Base-by-base conservation (phyloP, 805 yeast genomes). In the Lipomyces chichibuensis region DNA sequence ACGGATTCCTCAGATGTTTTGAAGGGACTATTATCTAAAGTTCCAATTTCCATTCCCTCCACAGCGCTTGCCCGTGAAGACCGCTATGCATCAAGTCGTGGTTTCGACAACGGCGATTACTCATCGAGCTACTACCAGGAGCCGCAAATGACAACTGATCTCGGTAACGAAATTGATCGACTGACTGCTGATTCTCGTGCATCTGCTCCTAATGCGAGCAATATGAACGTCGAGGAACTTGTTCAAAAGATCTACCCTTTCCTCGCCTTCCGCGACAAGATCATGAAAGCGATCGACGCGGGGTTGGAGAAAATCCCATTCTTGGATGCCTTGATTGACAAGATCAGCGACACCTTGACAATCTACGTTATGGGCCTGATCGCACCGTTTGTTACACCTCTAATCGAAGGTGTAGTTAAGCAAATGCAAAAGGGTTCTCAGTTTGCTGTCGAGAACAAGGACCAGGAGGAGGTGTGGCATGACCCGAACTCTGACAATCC, bases 381-480 rank as follows among this genome's bases (percentile, higher is more conserved):
- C 25, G 68, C 71, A 46, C 74, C 74, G 17, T 65, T 72, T 23
- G 60, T 72, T 32, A 63, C 60, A 65, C 74, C 74, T n/a, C 32
- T 72, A 32, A 59, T 72, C 33, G 62, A 71, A 25, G 61, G 59
- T 5, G 64, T 71, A 14, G 65, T 67, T 46, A 69, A 57, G 52
- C 64, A 59, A 52, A 32, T 71, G 32, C 65, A 62, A 46, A 54
- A 69, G 6, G 73, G 74, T 17, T 62, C 74, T 17, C 57, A 60
- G 25, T 49, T 39, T 56, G 70, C 66, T 11, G 72, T 71, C 14
- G 57, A 57, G 29, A 67, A 69, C 17, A 74, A 69, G 8, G 74
- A 71, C 20, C 74, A 71, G 64, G 69, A 66, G 33, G 69, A 69
- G 62, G 74, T 72, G 37, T 71, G 74, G 74, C 66, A 69, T 37